phyloP scores from a whole-genome alignment of 345 rosid species.

The Salix udensis region DNA sequence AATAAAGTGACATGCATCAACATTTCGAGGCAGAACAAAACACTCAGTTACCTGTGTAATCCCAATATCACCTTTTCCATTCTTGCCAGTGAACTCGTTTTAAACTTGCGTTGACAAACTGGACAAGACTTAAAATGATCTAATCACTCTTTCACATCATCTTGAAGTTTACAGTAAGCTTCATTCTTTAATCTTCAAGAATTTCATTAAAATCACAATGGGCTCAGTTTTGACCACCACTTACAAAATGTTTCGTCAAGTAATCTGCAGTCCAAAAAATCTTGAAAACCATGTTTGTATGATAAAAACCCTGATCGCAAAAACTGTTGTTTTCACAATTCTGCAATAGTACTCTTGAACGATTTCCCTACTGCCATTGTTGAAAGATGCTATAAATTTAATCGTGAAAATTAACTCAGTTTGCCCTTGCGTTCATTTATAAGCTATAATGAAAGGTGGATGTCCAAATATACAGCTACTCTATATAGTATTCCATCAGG shows the following conservation, averaged over 20 bases:
- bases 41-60: neutral
- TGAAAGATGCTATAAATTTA: neutral
- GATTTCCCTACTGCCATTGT: neutral
- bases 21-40: neutral
- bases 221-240: neutral
- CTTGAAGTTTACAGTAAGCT: neutral
- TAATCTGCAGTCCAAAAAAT: neutral
- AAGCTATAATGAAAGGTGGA: neutral
- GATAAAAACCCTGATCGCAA: neutral
- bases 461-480: neutral
- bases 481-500: neutral
- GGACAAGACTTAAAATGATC: neutral
- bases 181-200: neutral
- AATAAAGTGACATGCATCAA: neutral
- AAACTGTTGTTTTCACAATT: neutral
- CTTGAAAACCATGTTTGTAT: neutral
- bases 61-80: neutral
- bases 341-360: neutral
- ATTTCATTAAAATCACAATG: neutral
- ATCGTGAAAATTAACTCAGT: neutral
- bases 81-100: no score
- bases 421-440: neutral
- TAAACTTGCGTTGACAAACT: neutral
- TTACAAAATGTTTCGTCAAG: neutral
- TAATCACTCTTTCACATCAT: neutral